Evolutionary conservation across 495 filamentous ascomycete species (phyloP).

Genomic region (Friedmanniomyces simplex): DNA sequence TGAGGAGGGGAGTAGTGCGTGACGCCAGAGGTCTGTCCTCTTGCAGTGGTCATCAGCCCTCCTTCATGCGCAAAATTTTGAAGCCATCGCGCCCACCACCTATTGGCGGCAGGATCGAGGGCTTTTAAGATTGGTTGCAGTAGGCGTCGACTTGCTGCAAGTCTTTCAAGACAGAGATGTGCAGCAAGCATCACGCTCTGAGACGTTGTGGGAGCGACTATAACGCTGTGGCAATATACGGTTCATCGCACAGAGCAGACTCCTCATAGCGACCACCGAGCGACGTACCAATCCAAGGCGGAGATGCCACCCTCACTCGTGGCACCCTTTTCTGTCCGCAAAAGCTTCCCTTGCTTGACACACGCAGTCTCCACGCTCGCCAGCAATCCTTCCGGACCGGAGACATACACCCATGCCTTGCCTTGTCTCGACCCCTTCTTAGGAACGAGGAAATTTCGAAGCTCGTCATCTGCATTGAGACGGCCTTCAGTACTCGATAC

Average conservation of each 20-base stretch:
- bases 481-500: neutral
- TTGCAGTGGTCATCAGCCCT: too few relatives aligned
- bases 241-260: too few relatives aligned
- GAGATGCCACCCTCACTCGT: neutral
- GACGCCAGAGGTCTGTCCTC: too few relatives aligned
- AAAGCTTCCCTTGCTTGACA: neutral
- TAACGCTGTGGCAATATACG: too few relatives aligned
- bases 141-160: too few relatives aligned
- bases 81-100: too few relatives aligned
- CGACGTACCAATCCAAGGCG: neutral
- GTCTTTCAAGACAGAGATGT: too few relatives aligned
- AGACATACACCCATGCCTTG: neutral
- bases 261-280: neutral
- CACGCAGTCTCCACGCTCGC: neutral
- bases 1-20: neutral
- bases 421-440: neutral
- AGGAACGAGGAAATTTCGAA: neutral
- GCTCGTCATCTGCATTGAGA: neutral
- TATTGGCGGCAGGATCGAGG: too few relatives aligned
- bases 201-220: too few relatives aligned
- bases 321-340: neutral
- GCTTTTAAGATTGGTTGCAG: too few relatives aligned
- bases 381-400: neutral
- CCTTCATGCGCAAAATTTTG: too few relatives aligned
- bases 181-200: too few relatives aligned